phyloP scores from a whole-genome alignment of 176 grass and related monocot genomes.

The Bolboschoenus planiculmis region DNA sequence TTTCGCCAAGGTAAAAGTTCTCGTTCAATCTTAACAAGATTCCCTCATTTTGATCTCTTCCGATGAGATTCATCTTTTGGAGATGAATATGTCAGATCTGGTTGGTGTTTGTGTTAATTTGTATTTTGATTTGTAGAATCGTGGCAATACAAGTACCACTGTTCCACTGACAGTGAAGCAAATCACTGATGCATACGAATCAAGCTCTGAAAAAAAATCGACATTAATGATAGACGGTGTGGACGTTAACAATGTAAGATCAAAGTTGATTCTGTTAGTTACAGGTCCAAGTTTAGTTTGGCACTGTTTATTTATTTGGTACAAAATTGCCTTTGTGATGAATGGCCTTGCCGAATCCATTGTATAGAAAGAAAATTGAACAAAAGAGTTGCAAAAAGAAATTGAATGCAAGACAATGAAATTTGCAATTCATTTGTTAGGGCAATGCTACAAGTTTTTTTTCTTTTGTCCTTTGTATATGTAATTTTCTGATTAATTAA shows the following conservation, averaged over 20 bases:
- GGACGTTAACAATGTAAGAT: conserved; percentile 45
- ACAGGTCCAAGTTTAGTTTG: not conserved
- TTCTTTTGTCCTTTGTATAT: not conserved
- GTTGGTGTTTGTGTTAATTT: not conserved
- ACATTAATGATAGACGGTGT: conserved; percentile 53
- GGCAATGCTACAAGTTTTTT: not conserved
- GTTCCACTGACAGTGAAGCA: conserved; percentile 79
- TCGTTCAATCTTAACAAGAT: not conserved
- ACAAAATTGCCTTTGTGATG: not conserved
- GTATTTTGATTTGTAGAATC: conserved; percentile 36
- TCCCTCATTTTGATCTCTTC: not conserved
- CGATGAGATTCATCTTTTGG: not conserved
- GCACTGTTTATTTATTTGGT: not conserved
- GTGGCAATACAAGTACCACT: conserved; percentile 31
- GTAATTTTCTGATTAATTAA: not conserved
- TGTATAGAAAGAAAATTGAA: not conserved
- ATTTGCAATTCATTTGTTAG: not conserved
- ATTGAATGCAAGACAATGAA: not conserved
- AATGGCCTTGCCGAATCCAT: not conserved
- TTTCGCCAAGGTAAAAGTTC: conserved; percentile 21
- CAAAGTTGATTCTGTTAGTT: not conserved
- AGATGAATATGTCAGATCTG: not conserved
- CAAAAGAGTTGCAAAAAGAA: not conserved
- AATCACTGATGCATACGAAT: conserved; percentile 57
- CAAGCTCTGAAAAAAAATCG: conserved; percentile 43